Evolutionary conservation across 495 filamentous ascomycete species (phyloP).

Genomic region (Penicillium soppii): DNA sequence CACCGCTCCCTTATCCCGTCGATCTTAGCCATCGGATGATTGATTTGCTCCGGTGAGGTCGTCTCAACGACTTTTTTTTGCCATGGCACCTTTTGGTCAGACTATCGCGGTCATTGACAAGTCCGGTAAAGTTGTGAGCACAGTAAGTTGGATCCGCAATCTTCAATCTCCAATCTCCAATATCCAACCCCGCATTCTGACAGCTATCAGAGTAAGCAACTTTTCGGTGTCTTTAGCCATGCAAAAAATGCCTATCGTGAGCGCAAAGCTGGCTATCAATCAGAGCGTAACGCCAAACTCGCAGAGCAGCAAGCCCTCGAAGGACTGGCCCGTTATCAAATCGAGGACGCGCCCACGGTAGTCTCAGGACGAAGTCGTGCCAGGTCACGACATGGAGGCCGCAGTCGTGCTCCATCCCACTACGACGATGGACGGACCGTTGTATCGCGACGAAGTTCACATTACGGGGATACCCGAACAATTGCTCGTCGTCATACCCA

Average conservation of each 20-base stretch:
- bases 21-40: conserved; percentile 16
- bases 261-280: conserved; percentile 72
- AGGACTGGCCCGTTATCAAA: conserved; percentile 44
- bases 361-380: conserved; percentile 39
- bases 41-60: conserved; percentile 13
- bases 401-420: conserved; percentile 25
- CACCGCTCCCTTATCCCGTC: conserved; percentile 20
- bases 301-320: conserved; percentile 53
- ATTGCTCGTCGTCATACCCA: conserved; percentile 49
- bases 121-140: conserved; percentile 89
- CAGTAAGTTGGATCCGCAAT: conserved; percentile 54
- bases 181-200: conserved; percentile 21
- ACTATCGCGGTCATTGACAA: conserved; percentile 89
- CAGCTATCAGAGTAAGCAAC: conserved; percentile 71
- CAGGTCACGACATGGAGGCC: conserved; percentile 33
- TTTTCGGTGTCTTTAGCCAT: conserved; percentile 83
- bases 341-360: conserved; percentile 53
- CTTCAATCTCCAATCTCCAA: background rate
- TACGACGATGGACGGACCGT: conserved; percentile 25
- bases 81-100: conserved; percentile 56
- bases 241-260: conserved; percentile 83
- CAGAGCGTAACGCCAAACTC: conserved; percentile 58
- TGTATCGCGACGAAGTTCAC: conserved; percentile 12
- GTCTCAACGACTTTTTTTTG: conserved; percentile 12
- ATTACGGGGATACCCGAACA: conserved; percentile 24